Evolutionary conservation across 2,329 filamentous ascomycete species (phyloP).

Genomic region (Exophiala calicioides): DNA sequence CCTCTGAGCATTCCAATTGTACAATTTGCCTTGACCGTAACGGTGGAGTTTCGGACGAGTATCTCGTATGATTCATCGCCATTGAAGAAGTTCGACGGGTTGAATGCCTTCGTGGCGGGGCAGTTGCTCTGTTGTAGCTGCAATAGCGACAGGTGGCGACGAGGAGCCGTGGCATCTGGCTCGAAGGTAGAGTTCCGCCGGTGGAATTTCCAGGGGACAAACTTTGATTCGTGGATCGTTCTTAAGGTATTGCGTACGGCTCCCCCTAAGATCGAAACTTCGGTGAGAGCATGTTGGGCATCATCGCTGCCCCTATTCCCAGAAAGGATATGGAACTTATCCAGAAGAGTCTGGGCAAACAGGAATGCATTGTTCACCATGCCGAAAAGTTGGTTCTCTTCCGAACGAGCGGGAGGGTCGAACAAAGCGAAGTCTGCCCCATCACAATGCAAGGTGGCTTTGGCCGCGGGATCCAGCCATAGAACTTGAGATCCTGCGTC

Average conservation of each 20-base stretch:
- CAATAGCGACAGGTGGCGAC: slow-evolving; percentile 27
- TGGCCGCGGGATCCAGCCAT: slow-evolving; percentile 20
- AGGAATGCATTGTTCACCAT: slow-evolving; percentile 3
- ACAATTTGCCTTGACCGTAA: slow-evolving; percentile 28
- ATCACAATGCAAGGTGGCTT: slow-evolving; percentile 16
- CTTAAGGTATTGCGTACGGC: slow-evolving; percentile 29
- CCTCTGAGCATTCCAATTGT: slow-evolving; percentile 33
- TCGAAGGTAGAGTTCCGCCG: slow-evolving; percentile 32
- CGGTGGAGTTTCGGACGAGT: slow-evolving; percentile 28
- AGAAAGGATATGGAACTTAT: slow-evolving; percentile 9
- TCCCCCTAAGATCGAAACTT: slow-evolving; percentile 25
- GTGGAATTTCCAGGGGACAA: slow-evolving; percentile 38
- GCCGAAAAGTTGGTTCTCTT: neutral
- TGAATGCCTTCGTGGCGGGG: slow-evolving; percentile 12
- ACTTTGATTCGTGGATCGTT: slow-evolving; percentile 28
- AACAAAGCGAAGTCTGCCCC: neutral
- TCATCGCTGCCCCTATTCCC: neutral
- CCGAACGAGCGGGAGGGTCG: neutral
- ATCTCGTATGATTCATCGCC: slow-evolving; percentile 34
- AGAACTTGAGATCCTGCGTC: slow-evolving; percentile 11
- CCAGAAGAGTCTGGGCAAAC: slow-evolving; percentile 8
- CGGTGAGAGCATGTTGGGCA: slow-evolving; percentile 12
- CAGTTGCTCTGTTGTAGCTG: slow-evolving; percentile 27
- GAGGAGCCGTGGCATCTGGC: slow-evolving; percentile 17
- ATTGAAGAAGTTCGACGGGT: slow-evolving; percentile 23